Conservation (phyloP, 371 early-diverging fungal species). For the Blakeslea trispora region DNA sequence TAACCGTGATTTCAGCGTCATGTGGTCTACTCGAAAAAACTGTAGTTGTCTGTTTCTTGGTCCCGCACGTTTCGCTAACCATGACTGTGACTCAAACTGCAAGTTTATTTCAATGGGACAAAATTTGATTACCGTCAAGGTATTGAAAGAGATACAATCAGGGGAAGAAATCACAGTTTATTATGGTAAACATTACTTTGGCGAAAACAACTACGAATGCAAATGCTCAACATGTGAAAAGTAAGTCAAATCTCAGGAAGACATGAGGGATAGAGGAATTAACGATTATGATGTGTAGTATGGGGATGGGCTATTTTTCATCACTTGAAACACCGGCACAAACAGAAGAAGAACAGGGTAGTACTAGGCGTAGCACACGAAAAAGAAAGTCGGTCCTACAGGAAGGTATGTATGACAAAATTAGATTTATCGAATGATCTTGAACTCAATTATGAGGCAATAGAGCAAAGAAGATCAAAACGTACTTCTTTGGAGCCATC, state of each 20-base stretch:
- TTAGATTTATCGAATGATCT: background rate
- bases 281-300: slow-evolving; percentile 3
- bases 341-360: slow-evolving; percentile 9
- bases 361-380: slow-evolving; percentile 35
- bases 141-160: slow-evolving; percentile 67
- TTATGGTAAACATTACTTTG: slow-evolving; percentile 92
- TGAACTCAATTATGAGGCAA: slow-evolving; percentile 10
- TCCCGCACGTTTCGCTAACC: slow-evolving; percentile 95
- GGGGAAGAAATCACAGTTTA: slow-evolving; percentile 89
- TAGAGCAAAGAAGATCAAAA: slow-evolving; percentile 9
- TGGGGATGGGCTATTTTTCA: slow-evolving; percentile 26
- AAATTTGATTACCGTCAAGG: slow-evolving; percentile 79
- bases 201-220: slow-evolving; percentile 83
- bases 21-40: slow-evolving; percentile 75
- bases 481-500: slow-evolving; percentile 16
- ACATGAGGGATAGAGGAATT: no score
- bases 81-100: slow-evolving; percentile 92
- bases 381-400: slow-evolving; percentile 36
- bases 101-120: slow-evolving; percentile 69
- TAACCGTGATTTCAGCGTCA: slow-evolving; percentile 84
- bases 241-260: no score
- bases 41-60: slow-evolving; percentile 87
- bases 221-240: slow-evolving; percentile 89
- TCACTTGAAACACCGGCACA: slow-evolving; percentile 19
- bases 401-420: slow-evolving; percentile 30